Conservation (phyloP, 805 yeast genomes). For the Henningerozyma blattae region DNA sequence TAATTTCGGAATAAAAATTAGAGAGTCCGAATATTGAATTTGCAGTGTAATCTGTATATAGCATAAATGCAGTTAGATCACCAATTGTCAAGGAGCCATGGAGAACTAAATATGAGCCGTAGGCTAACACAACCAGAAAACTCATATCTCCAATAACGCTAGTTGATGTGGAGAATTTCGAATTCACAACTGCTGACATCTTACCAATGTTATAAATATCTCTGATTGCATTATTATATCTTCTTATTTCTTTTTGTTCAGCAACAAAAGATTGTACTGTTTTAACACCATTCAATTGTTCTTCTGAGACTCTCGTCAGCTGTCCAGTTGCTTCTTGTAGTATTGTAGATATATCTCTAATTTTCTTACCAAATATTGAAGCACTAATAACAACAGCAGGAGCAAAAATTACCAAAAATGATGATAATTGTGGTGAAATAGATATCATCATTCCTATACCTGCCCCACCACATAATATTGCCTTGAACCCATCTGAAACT, state of each 20-base stretch:
- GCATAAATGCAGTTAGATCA: slow-evolving; percentile 84
- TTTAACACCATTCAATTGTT: slow-evolving; percentile 73
- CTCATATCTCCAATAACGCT: slow-evolving; percentile 80
- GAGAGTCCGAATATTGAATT: slow-evolving; percentile 86
- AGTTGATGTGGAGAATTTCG: slow-evolving; percentile 65
- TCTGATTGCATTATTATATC: slow-evolving; percentile 64
- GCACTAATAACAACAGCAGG: slow-evolving; percentile 78
- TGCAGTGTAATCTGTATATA: slow-evolving; percentile 93
- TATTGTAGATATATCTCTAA: slow-evolving; percentile 60
- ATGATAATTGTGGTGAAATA: slow-evolving; percentile 71
- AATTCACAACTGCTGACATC: slow-evolving; percentile 69
- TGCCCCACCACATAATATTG: slow-evolving; percentile 69
- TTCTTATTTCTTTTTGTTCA: slow-evolving; percentile 65
- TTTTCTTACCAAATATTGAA: slow-evolving; percentile 67
- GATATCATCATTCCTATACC: slow-evolving; percentile 87
- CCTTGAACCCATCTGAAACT: slow-evolving; percentile 80
- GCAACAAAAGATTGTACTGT: slow-evolving; percentile 91
- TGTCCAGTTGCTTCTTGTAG: slow-evolving; percentile 82
- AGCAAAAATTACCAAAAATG: slow-evolving; percentile 62
- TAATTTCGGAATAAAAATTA: slow-evolving; percentile 83
- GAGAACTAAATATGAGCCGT: slow-evolving; percentile 76
- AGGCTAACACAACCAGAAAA: slow-evolving; percentile 57
- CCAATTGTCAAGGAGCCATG: slow-evolving; percentile 72
- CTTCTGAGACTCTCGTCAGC: slow-evolving; percentile 85
- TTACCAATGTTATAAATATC: slow-evolving; percentile 55